Evolutionary conservation across 163 green algal species (phyloP).

Genomic region (Chloromonas sp.): DNA sequence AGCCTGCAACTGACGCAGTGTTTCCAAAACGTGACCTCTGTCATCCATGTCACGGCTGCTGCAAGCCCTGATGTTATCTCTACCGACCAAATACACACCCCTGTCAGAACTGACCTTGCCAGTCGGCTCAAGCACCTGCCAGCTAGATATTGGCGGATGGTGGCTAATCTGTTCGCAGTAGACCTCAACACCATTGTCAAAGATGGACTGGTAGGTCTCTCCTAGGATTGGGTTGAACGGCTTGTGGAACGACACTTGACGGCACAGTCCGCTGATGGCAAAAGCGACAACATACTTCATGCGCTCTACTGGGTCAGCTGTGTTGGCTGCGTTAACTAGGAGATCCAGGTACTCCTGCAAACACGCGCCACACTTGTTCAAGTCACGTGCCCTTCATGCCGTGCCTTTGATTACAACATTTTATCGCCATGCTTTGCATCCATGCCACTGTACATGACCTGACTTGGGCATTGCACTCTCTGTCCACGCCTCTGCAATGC

Average conservation of each 20-base stretch:
- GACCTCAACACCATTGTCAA: constrained; percentile 34
- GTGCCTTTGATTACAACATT: no score
- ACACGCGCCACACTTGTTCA: no score
- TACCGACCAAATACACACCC: no score
- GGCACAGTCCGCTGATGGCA: constrained; percentile 33
- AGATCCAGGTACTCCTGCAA: constrained; percentile 35
- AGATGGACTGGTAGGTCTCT: constrained; percentile 30
- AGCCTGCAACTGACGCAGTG: no score
- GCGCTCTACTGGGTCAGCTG: constrained; percentile 30
- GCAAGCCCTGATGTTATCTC: no score
- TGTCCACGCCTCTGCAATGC: no score
- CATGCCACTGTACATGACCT: no score
- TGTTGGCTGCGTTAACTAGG: constrained; percentile 32
- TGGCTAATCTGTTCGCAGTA: constrained; percentile 56
- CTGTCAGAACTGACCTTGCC: constrained; percentile 26
- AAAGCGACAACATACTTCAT: constrained; percentile 29
- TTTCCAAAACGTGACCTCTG: no score
- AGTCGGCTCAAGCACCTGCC: constrained; percentile 45
- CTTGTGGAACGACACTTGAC: constrained; percentile 42
- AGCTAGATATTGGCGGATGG: constrained; percentile 53
- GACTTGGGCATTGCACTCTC: no score
- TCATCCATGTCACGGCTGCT: no score
- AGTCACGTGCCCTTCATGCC: no score
- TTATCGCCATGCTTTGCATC: no score
- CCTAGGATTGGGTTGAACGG: constrained; percentile 49